Conservation (phyloP, 1,139 yeast species). For the Hemisphaericaspora subhashii region DNA sequence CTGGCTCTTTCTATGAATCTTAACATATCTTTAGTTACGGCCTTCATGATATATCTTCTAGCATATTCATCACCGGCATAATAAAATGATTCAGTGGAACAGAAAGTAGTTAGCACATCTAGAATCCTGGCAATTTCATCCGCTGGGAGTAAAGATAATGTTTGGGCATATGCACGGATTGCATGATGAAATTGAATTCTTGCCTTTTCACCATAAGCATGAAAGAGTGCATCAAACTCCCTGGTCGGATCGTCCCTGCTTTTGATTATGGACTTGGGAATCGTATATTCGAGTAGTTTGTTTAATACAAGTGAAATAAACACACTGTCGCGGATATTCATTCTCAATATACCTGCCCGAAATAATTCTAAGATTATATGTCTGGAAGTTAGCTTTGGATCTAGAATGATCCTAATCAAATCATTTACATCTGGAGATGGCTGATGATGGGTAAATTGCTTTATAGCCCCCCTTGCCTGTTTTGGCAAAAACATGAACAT, state of each 20-base stretch:
- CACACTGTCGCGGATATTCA: constrained; percentile 6
- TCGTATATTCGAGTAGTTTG: constrained; percentile 4
- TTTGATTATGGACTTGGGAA: too few species aligned
- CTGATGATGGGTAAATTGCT: constrained; percentile 1
- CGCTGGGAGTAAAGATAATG: constrained; percentile 26
- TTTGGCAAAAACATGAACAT: not conserved
- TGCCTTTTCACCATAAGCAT: constrained; percentile 11
- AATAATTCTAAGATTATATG: constrained; percentile 13
- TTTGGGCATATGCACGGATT: constrained; percentile 30
- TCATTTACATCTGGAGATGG: not conserved
- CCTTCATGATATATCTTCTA: constrained; percentile 8
- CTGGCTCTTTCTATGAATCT: constrained; percentile 20
- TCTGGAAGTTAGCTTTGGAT: constrained; percentile 4
- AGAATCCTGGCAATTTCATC: constrained; percentile 17
- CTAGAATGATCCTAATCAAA: not conserved
- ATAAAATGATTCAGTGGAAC: constrained; percentile 16
- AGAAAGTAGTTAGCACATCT: constrained; percentile 16
- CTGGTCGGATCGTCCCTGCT: too few species aligned
- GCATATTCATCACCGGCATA: constrained; percentile 7
- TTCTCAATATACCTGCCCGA: constrained; percentile 10
- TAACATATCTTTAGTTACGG: constrained; percentile 19
- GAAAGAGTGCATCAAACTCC: constrained; percentile 4
- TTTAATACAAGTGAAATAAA: constrained; percentile 7
- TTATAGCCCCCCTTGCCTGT: not conserved
- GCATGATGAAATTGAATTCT: constrained; percentile 24